A percentile compares a stretch with the other conserved stretches of the same genome.
phyloP scores from a whole-genome alignment of 257 asterid genomes.

The Solanum habrochaites region DNA sequence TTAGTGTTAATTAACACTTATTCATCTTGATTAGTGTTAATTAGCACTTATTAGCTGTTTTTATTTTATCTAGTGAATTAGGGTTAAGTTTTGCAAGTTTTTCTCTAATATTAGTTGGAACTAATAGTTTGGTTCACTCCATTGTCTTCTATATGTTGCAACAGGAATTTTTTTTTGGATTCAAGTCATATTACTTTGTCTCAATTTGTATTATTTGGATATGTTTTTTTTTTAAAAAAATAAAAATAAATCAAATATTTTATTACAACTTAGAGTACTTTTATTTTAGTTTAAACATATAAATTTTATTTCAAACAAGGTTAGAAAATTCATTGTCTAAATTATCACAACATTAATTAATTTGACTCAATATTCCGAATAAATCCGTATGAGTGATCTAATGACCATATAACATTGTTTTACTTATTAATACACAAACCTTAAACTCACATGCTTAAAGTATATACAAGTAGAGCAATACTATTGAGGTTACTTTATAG shows the following conservation, averaged over 20 bases:
- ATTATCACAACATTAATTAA: background rate
- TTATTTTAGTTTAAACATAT: background rate
- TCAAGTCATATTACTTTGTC: background rate
- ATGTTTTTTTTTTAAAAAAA: too few relatives aligned
- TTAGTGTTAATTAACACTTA: background rate
- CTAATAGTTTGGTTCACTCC: background rate
- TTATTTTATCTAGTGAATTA: background rate
- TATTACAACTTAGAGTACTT: background rate
- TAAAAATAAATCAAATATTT: background rate
- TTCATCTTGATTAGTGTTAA: background rate
- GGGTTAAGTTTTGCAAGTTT: background rate
- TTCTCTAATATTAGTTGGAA: background rate
- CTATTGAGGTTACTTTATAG: background rate
- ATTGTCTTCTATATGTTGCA: background rate
- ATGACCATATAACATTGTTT: background rate
- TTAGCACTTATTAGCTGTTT: background rate
- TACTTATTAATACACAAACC: background rate
- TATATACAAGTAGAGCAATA: background rate
- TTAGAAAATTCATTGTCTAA: background rate
- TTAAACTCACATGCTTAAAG: background rate
- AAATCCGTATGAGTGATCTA: background rate
- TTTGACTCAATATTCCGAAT: background rate
- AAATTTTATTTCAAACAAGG: background rate
- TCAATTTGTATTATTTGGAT: background rate
- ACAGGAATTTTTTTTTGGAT: background rate